Conservation (phyloP, 1,139 yeast genomes). For the Pichia sp. region DNA sequence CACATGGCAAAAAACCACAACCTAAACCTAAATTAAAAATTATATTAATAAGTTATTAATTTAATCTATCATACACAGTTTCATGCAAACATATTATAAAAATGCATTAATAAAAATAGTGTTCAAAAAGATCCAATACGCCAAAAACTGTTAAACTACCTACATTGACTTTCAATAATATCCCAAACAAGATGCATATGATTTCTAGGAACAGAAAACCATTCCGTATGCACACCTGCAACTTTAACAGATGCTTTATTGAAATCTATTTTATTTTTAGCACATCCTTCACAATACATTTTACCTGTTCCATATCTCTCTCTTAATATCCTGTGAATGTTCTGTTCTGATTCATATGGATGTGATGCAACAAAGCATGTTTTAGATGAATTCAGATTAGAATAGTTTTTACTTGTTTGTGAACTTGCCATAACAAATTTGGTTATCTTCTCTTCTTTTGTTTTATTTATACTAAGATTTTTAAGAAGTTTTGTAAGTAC, state of each 20-base stretch:
- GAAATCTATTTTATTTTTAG: neutral
- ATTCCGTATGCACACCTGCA: slow-evolving; percentile 43
- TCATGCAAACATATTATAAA: too few species aligned
- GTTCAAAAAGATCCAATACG: too few species aligned
- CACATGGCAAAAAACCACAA: too few species aligned
- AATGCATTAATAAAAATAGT: too few species aligned
- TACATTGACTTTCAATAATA: slow-evolving; percentile 29
- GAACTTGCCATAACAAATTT: neutral
- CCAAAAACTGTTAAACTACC: too few species aligned
- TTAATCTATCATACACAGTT: too few species aligned
- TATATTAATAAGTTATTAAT: too few species aligned
- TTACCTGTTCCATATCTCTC: slow-evolving; percentile 32
- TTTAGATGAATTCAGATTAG: slow-evolving; percentile 18
- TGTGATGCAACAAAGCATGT: slow-evolving; percentile 35
- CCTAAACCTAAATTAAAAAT: too few species aligned
- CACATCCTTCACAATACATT: slow-evolving; percentile 21
- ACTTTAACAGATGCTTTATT: slow-evolving; percentile 20
- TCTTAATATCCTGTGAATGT: slow-evolving; percentile 41
- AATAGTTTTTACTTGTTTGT: slow-evolving; percentile 10
- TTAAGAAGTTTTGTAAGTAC: slow-evolving; percentile 15
- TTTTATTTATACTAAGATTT: slow-evolving; percentile 13
- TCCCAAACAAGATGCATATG: slow-evolving; percentile 36
- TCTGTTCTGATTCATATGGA: slow-evolving; percentile 36
- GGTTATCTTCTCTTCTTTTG: neutral
- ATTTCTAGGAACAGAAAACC: slow-evolving; percentile 50